Evolutionary conservation across 2,329 filamentous ascomycete genomes (phyloP).

Genomic region (Aspergillus neotritici): DNA sequence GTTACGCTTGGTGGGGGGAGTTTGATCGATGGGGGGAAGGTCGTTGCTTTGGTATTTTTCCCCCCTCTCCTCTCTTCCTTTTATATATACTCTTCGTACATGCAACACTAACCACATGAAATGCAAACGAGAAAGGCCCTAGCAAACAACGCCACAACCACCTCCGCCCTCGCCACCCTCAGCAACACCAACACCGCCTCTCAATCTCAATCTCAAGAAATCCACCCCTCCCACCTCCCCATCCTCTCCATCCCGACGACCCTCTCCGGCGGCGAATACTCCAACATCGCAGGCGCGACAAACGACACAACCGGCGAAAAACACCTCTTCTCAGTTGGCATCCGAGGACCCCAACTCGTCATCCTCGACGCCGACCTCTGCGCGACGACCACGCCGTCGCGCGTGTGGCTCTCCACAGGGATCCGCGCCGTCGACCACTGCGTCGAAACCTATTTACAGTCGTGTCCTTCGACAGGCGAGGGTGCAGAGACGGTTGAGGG

Average conservation of each 20-base stretch:
- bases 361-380: constrained; percentile 52
- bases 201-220: background rate
- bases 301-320: constrained; percentile 33
- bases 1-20: constrained; percentile 53
- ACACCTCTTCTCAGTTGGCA: constrained; percentile 32
- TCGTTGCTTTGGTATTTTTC: constrained; percentile 41
- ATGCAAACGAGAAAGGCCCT: constrained; percentile 34
- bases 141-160: constrained; percentile 42
- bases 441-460: constrained; percentile 46
- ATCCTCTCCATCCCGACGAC: constrained; percentile 40
- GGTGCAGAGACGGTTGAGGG: constrained; percentile 41
- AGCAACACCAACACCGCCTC: constrained; percentile 18
- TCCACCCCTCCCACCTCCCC: constrained; percentile 25
- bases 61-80: background rate
- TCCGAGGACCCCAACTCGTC: constrained; percentile 46
- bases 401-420: constrained; percentile 55
- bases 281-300: constrained; percentile 36
- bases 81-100: background rate
- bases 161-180: constrained; percentile 37
- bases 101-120: constrained; percentile 1
- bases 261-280: constrained; percentile 41
- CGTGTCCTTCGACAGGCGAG: constrained; percentile 57
- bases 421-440: constrained; percentile 53
- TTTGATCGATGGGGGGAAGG: constrained; percentile 53
- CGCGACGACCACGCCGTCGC: constrained; percentile 46